Evolutionary conservation across 805 yeast genomes (phyloP).

Genomic region (Sungouiozyma intestinalis): DNA sequence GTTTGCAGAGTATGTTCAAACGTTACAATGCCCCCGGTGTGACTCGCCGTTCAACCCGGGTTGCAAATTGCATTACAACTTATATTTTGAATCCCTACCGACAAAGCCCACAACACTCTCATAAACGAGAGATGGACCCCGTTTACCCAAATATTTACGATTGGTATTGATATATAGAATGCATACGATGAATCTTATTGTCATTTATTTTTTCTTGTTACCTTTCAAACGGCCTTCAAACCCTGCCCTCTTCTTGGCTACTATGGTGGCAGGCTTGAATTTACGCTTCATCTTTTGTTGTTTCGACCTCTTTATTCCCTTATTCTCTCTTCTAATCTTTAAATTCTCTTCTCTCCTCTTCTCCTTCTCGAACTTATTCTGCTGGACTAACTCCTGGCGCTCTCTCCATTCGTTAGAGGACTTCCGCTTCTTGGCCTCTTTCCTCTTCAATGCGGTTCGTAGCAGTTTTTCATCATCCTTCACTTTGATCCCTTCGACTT

Average conservation of each 20-base stretch:
- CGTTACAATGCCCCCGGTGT: conserved; percentile 18
- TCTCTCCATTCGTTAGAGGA: conserved; percentile 90
- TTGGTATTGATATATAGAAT: background rate
- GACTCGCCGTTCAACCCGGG: conserved; percentile 22
- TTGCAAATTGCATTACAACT: conserved; percentile 24
- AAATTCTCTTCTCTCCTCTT: conserved; percentile 90
- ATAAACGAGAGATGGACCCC: too few relatives aligned
- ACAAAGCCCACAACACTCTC: too few relatives aligned
- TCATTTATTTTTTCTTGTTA: conserved; percentile 14
- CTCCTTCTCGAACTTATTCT: conserved; percentile 59
- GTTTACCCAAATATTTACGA: too few relatives aligned
- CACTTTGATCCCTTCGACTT: conserved; percentile 80
- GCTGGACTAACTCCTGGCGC: conserved; percentile 69
- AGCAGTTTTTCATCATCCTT: conserved; percentile 84
- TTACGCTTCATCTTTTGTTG: conserved; percentile 58
- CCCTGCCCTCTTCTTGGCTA: conserved; percentile 63
- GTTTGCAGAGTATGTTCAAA: conserved; percentile 15
- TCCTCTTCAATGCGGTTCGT: conserved; percentile 74
- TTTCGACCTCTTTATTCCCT: conserved; percentile 67
- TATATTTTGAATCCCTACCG: conserved; percentile 15
- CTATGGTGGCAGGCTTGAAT: conserved; percentile 37
- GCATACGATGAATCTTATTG: background rate
- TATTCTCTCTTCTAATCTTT: conserved; percentile 73
- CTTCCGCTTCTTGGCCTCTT: conserved; percentile 73
- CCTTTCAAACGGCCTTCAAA: conserved; percentile 61